Base-by-base conservation (phyloP, 169 alveolate species). In the Plasmodium inui region DNA sequence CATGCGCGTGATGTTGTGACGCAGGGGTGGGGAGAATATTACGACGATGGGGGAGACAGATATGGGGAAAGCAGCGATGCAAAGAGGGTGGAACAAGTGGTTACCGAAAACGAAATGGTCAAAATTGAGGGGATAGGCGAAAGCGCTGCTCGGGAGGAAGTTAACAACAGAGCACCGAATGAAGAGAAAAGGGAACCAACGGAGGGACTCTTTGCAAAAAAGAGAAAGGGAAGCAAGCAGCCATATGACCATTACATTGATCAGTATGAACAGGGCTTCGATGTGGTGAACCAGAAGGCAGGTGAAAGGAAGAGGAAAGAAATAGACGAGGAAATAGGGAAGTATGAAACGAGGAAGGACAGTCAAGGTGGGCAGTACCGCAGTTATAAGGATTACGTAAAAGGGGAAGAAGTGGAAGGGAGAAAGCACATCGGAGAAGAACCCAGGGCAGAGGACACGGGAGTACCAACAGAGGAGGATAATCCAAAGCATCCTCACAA, bases 381-480 rank as follows among this genome's bases (percentile, higher is more conserved):
- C 19, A 34, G 26, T 74, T 74, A 19, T 74, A 74, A n/a, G 46
- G 83, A 74, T 22, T 74, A 74, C 22, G n/a, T 74, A 74, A 74
- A 74, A 6, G 32, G 55, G 44, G 46, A 7, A 32, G 12, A 44
- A 74, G 8, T n/a, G 32, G 82, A 73, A 73, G 14, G 55, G 22
- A 8, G 34, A 74, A 30, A 74, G 0, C 34, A 32, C 22, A 34
- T 32, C 8, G 2, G 61, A 50, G 61, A 50, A 50, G 61, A 50
- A 17, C 61, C 3, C 8, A 50, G 22, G 61, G 17, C 1, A 37
- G 9, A 37, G 5, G 9, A 37, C 44, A 37, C 9, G 8, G 44
- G 3, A 74, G 46, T 17, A 32, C 32, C 32, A 74, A 74, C 26
- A 28, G 82, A 73, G 44, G 28, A 26, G 44, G 26, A n/a, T 32